Base-by-base conservation (phyloP, 2,329 filamentous ascomycete species). In the Colletotrichum lindemuthianum region DNA sequence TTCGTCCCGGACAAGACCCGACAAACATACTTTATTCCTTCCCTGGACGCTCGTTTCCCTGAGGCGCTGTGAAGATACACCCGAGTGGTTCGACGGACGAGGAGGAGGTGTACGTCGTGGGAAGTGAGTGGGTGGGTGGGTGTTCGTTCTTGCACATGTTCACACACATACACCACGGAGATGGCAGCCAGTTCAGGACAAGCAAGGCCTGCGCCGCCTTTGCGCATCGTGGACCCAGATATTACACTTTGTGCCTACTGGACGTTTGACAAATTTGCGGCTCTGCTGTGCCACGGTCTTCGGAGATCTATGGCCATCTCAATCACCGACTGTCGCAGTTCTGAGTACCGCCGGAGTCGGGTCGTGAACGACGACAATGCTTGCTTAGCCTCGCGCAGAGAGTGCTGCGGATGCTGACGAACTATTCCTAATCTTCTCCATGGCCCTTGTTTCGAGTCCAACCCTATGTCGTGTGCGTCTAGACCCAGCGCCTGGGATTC, bases 51-150 rank as follows among this genome's bases (percentile, higher is more conserved):
- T 59, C 16, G 51, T 52, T 61, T 61, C 40, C 45, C 39, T 61
- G 61, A 65, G 57, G 58, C 51, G 60, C 61, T 51, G 51, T 58
- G 12, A 16, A 15, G 52, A 54, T 45, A 65, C 61, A 58, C 58
- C 61, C 51, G 8, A 56, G 51, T 57, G 57, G 58, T 56, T 5
- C 24, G 5, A 33, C 7, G 24, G 15, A 11, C 37, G 15, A 32
- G 24, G 44, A n/a, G 11, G 50, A 64, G 44, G 44, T 39, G 33
- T 60, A 44, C 33, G 47, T 48, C 13, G 34, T 44, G 32, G 13
- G 34, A 16, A 32, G 33, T 49, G 43, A 32, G 33, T 34, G 24
- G 24, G 24, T 24, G 24, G 24, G 24, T 24, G 1, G 4, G 24
- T 24, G 24, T 24, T 24, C 24, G 24, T 24, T 24, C 24, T 24